phyloP scores from a whole-genome alignment of 257 asterid species.

The Oldenlandia corymbosa region DNA sequence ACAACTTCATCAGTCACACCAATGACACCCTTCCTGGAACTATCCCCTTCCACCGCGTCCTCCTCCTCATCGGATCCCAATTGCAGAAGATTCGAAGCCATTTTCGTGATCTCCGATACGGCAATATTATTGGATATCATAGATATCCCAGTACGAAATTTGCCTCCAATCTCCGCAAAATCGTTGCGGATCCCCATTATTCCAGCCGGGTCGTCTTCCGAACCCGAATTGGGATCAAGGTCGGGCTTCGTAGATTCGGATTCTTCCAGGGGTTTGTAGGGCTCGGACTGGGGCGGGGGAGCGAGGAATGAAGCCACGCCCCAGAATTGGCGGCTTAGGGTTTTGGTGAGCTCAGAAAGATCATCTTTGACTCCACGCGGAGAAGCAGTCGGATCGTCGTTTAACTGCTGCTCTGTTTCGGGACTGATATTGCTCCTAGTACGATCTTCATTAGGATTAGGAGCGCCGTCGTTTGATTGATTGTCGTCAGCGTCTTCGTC shows the following conservation, averaged over 20 bases:
- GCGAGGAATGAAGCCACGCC: conserved; percentile 98
- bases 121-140: conserved; percentile 66
- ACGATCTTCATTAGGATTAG: conserved; percentile 5
- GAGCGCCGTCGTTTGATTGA: conserved; percentile 16
- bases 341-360: conserved; percentile 79
- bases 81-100: conserved; percentile 80
- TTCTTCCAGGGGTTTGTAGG: conserved; percentile 10
- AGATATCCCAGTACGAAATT: conserved; percentile 79
- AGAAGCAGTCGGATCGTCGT: conserved; percentile 36
- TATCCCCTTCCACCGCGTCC: conserved; percentile 23
- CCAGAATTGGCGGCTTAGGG: conserved; percentile 90
- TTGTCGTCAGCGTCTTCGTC: conserved; percentile 33
- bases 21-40: conserved; percentile 39
- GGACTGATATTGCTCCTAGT: conserved; percentile 5
- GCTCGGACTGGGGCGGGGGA: conserved; percentile 70
- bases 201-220: conserved; percentile 22
- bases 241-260: not conserved
- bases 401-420: conserved; percentile 26
- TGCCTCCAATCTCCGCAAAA: conserved; percentile 92
- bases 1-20: conserved; percentile 88
- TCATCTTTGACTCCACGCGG: conserved; percentile 93
- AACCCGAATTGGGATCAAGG: conserved; percentile 4
- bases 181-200: conserved; percentile 67
- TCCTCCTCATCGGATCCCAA: conserved; percentile 72
- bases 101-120: conserved; percentile 80